These are phyloP conservation scores for Rutstroemia sp. DNA, from an alignment of 2,329 filamentous ascomycete genomes.

Conservation along the genomic window DNA sequence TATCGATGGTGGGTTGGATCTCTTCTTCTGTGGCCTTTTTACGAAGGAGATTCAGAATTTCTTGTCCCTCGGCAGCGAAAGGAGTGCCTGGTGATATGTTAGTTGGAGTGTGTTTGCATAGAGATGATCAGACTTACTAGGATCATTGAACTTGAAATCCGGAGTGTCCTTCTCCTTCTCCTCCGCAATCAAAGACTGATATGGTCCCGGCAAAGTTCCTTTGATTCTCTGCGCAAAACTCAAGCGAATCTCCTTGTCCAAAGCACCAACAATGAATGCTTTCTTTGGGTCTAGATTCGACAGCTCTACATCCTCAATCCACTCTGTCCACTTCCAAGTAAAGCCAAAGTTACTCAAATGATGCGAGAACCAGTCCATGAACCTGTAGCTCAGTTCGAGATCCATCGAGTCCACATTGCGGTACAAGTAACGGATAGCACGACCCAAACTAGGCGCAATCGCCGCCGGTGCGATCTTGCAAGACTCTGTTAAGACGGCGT, in stretches of 20 bases:
- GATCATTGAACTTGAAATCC: conserved; percentile 80
- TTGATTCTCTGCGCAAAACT: conserved; percentile 96
- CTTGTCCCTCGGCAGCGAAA: conserved; percentile 76
- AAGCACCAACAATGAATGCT: conserved; percentile 80
- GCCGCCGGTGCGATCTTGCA: conserved; percentile 94
- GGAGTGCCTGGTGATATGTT: conserved; percentile 52
- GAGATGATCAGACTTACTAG: conserved; percentile 46
- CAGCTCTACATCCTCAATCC: conserved; percentile 78
- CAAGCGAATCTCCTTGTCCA: conserved; percentile 95
- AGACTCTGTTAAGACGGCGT: conserved; percentile 86
- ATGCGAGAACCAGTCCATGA: conserved; percentile 96
- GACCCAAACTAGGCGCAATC: conserved; percentile 88
- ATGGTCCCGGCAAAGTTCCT: conserved; percentile 80
- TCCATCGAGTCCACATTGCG: conserved; percentile 76
- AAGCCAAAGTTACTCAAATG: conserved; percentile 99
- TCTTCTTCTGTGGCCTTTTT: conserved; percentile 82
- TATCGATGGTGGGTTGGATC: conserved; percentile 71
- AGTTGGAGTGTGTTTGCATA: not conserved
- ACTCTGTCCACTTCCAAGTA: conserved; percentile 99
- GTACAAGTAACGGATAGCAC: conserved; percentile 89
- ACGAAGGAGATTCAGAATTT: conserved; percentile 70
- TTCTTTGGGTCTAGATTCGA: conserved; percentile 78
- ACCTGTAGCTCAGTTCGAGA: conserved; percentile 76
- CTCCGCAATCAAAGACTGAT: conserved; percentile 71
- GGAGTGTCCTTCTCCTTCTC: conserved; percentile 95